A percentile compares a stretch with the other conserved stretches of the same genome.
Conservation (phyloP, 495 filamentous ascomycete species). For the Podospora tetraspora region DNA sequence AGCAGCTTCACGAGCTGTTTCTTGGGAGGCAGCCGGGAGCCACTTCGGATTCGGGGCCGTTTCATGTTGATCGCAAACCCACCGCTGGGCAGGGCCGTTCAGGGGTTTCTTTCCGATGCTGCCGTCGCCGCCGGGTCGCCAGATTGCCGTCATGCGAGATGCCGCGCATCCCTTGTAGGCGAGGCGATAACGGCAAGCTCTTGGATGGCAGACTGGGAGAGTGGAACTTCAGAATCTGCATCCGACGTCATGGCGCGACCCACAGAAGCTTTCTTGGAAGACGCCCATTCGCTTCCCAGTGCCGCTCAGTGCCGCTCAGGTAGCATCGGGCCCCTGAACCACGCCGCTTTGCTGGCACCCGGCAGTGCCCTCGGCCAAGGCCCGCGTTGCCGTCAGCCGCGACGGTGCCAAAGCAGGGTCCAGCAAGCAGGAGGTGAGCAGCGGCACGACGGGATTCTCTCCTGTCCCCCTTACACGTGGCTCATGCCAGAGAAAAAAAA, state of each 20-base stretch:
- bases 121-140: background rate
- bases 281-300: background rate
- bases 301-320: background rate
- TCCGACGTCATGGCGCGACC: background rate
- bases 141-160: constrained; percentile 9
- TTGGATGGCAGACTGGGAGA: background rate
- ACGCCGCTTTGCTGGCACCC: background rate
- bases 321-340: background rate
- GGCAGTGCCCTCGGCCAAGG: background rate
- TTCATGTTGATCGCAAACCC: background rate
- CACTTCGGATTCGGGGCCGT: background rate
- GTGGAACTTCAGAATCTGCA: background rate
- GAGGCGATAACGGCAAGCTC: background rate
- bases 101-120: background rate
- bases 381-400: background rate
- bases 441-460: background rate
- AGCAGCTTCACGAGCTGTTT: background rate
- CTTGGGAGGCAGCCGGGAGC: background rate
- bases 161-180: background rate
- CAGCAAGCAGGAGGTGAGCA: background rate
- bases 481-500: background rate
- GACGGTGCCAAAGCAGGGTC: background rate
- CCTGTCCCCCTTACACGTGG: background rate
- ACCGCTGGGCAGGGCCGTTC: background rate
- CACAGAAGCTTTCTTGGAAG: background rate